These are phyloP conservation scores for Elymus sibiricus DNA, from an alignment of 176 grass and related monocot species.

Conservation along the genomic window DNA sequence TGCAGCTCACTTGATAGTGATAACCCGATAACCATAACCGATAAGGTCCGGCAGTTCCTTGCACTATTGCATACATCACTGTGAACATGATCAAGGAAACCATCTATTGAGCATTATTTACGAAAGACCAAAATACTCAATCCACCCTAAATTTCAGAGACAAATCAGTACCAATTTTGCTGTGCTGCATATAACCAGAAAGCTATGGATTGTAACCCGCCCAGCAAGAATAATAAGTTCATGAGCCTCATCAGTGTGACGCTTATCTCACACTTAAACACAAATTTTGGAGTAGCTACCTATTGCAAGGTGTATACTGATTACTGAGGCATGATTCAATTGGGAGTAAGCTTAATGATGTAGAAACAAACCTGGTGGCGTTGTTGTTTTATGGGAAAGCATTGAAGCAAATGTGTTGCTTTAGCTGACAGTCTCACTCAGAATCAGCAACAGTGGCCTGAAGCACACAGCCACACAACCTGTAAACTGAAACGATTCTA, in stretches of 20 bases:
- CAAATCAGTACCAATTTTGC: not conserved
- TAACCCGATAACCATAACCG: not conserved
- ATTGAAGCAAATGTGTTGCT: not conserved
- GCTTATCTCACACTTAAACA: not conserved
- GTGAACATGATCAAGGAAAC: not conserved
- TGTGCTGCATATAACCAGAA: not conserved
- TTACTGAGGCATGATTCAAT: not conserved
- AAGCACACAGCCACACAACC: no score
- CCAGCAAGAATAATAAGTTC: not conserved
- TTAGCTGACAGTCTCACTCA: no score
- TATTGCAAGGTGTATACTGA: not conserved
- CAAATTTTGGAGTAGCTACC: not conserved
- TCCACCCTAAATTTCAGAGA: not conserved
- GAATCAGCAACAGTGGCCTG: no score
- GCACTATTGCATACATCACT: not conserved
- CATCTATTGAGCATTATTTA: not conserved
- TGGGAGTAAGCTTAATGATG: not conserved
- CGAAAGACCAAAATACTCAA: not conserved
- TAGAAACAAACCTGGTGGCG: not conserved
- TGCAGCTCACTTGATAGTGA: constrained; percentile 16
- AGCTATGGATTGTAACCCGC: not conserved
- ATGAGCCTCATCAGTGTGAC: not conserved
- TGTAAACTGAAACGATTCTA: no score
- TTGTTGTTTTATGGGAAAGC: not conserved
- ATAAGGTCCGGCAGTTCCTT: not conserved